These are phyloP conservation scores for Phytophthora cactorum DNA, from an alignment of 352 stramenopile genomes.

Conservation along the genomic window DNA sequence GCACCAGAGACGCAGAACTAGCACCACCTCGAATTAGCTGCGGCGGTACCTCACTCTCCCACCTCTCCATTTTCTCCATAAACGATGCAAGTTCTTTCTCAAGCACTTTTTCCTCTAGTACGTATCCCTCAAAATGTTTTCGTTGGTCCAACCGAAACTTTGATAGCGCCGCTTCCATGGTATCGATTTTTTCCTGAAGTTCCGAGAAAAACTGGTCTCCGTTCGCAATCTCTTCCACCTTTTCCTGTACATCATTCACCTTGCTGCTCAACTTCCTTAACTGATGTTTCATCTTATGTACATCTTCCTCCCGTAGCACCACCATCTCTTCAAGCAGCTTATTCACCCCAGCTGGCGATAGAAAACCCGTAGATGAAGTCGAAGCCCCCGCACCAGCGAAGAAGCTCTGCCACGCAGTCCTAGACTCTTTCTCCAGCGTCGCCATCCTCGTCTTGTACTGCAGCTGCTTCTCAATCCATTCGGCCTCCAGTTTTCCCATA, in stretches of 20 bases:
- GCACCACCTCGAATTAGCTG: constrained; percentile 14
- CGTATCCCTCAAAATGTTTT: constrained; percentile 49
- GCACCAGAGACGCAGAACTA: constrained; percentile 10
- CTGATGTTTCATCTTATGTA: constrained; percentile 42
- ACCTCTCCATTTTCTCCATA: constrained; percentile 48
- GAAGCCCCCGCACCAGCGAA: constrained; percentile 41
- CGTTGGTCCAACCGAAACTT: constrained; percentile 47
- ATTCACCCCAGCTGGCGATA: constrained; percentile 41
- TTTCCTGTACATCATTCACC: constrained; percentile 37
- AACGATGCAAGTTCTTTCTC: constrained; percentile 58
- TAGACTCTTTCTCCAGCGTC: constrained; percentile 64
- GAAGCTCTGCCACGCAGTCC: constrained; percentile 54
- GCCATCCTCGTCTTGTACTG: constrained; percentile 48
- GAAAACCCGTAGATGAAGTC: constrained; percentile 9
- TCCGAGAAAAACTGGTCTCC: constrained; percentile 51
- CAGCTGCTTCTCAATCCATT: constrained; percentile 74
- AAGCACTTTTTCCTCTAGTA: constrained; percentile 64
- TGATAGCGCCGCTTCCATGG: constrained; percentile 49
- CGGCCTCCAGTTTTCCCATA: constrained; percentile 46
- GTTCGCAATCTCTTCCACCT: constrained; percentile 58
- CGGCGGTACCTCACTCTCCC: constrained; percentile 31
- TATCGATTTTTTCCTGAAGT: constrained; percentile 61
- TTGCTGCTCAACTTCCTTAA: constrained; percentile 41
- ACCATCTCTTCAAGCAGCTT: constrained; percentile 54
- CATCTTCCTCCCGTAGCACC: constrained; percentile 32